A percentile compares a stretch with the other conserved stretches of the same genome.
phyloP scores from a whole-genome alignment of 768 basidiomycete genomes.

The Tricholoma bakamatsutake region DNA sequence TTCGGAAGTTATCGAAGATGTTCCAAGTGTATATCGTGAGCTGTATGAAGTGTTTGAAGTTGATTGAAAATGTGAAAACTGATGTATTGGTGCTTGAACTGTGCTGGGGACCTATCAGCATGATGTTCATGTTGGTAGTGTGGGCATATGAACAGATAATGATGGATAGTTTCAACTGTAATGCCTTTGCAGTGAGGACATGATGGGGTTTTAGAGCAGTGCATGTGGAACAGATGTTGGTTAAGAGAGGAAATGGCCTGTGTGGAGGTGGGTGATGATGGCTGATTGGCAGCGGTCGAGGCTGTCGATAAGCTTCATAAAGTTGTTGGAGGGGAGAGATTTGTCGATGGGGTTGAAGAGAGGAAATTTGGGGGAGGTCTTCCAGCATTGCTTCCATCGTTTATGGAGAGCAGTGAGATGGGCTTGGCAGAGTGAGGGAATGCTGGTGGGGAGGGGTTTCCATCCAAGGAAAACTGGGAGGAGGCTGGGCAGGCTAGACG shows the following conservation, averaged over 20 bases:
- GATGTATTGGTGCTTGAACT: too few relatives aligned
- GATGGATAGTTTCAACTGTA: not conserved
- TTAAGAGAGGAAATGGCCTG: conserved; percentile 4
- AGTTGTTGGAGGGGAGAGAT: conserved; percentile 6
- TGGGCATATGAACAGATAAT: conserved; percentile 4
- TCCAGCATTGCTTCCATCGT: conserved; percentile 8
- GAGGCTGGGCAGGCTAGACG: not conserved
- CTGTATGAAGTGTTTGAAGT: too few relatives aligned
- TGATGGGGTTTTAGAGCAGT: conserved; percentile 5
- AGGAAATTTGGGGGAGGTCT: conserved; percentile 3
- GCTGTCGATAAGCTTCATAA: not conserved
- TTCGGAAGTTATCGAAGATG: too few relatives aligned
- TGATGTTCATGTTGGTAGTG: conserved; percentile 5
- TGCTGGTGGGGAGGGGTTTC: conserved; percentile 12
- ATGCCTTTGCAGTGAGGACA: conserved; percentile 15
- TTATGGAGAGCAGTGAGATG: not conserved
- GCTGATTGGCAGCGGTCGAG: conserved; percentile 5
- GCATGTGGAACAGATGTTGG: conserved; percentile 21
- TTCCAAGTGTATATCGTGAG: too few relatives aligned
- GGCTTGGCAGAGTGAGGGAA: not conserved
- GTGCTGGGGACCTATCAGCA: too few relatives aligned
- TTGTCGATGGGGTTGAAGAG: conserved; percentile 6
- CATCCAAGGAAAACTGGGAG: conserved; percentile 2
- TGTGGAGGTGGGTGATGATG: conserved; percentile 25
- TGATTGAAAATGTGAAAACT: too few relatives aligned